phyloP scores from a whole-genome alignment of 2,329 filamentous ascomycete species.

The Pochonia chlamydosporia region DNA sequence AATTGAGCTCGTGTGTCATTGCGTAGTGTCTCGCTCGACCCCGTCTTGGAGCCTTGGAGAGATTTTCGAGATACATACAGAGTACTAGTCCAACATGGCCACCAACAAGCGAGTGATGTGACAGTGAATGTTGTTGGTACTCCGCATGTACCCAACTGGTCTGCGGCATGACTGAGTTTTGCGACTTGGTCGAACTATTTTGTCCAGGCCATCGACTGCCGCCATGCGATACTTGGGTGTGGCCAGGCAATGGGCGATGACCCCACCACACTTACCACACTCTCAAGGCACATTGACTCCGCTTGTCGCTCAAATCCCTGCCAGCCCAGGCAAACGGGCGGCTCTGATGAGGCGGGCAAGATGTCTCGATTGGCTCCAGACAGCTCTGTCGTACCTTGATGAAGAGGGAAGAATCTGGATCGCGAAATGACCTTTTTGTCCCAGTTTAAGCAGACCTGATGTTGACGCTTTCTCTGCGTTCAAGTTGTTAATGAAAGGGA shows the following conservation, averaged over 20 bases:
- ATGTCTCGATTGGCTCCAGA: conserved; percentile 13
- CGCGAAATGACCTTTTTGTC: not conserved
- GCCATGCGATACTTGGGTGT: not conserved
- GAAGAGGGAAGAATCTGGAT: not conserved
- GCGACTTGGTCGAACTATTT: not conserved
- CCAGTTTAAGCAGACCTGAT: not conserved
- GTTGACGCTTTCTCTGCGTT: not conserved
- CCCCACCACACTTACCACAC: conserved; percentile 8
- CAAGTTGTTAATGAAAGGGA: not conserved
- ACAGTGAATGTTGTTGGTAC: not conserved
- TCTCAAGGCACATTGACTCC: conserved; percentile 5
- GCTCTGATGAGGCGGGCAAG: conserved; percentile 8
- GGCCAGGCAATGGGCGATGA: conserved; percentile 7
- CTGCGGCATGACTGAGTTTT: too few species aligned
- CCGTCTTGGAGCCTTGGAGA: too few species aligned
- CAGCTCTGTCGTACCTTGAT: not conserved
- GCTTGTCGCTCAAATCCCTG: conserved; percentile 17
- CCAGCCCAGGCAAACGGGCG: conserved; percentile 12
- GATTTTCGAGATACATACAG: not conserved
- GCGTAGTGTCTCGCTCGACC: not conserved
- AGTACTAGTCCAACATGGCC: not conserved
- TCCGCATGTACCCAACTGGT: too few species aligned
- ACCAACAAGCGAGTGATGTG: not conserved
- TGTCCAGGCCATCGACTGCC: not conserved
- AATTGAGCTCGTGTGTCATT: not conserved